Evolutionary conservation across 768 basidiomycete species (phyloP).

Genomic region (Cystobasidium onofrii): DNA sequence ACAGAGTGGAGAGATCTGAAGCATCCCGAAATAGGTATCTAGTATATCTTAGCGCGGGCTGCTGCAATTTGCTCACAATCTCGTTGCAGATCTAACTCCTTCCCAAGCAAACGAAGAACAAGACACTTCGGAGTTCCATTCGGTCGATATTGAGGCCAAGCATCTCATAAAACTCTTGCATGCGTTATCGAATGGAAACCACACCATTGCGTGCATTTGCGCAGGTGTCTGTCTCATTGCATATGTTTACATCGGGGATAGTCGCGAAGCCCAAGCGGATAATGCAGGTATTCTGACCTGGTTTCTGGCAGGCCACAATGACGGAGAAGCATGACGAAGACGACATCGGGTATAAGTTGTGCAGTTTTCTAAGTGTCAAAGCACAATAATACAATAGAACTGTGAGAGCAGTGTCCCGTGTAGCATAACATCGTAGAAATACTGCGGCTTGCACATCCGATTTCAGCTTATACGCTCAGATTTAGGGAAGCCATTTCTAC

Average conservation of each 20-base stretch:
- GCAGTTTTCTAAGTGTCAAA: too few species aligned
- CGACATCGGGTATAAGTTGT: too few species aligned
- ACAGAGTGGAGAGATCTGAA: constrained; percentile 66
- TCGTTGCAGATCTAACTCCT: constrained; percentile 3
- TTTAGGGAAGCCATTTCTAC: too few species aligned
- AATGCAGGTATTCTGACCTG: constrained; percentile 12
- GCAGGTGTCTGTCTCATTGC: constrained; percentile 73
- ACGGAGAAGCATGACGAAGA: too few species aligned
- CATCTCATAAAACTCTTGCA: constrained; percentile 74
- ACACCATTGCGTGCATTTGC: constrained; percentile 80
- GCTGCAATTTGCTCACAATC: background rate
- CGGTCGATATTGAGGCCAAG: constrained; percentile 61
- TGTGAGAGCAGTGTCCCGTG: too few species aligned
- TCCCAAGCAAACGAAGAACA: constrained; percentile 41
- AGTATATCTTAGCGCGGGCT: background rate
- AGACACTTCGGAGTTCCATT: constrained; percentile 56
- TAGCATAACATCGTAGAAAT: too few species aligned
- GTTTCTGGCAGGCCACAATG: constrained; percentile 11
- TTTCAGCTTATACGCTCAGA: too few species aligned
- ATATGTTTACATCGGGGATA: constrained; percentile 75
- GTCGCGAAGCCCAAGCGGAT: constrained; percentile 12
- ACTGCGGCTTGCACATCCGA: too few species aligned
- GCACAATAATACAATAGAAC: too few species aligned
- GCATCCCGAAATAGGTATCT: constrained; percentile 52
- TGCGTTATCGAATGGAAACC: constrained; percentile 69